Base-by-base conservation (phyloP, 352 stramenopile species). In the Phytophthora pini region DNA sequence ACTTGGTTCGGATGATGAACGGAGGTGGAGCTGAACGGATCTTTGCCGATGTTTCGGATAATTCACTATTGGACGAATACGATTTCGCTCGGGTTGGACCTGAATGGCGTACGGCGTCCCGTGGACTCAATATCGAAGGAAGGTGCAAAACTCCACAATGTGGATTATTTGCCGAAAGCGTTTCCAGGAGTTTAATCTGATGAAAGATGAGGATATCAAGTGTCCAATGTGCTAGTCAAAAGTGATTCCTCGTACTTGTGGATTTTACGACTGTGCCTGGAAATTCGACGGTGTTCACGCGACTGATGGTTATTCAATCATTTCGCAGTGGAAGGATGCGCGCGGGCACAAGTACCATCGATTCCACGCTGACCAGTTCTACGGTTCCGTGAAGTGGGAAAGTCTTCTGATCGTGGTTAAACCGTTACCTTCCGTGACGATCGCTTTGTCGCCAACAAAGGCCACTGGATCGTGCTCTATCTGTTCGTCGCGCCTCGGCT, bases 191-290 rank as follows among this genome's bases (percentile, higher is more conserved):
- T 65, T 80, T 54, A 77, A 80, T 39, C 47, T 80, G 15, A 20
- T 68, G 2, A 7, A 20, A 26, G 64, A 72, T 27, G 17, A 29
- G 2, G 24, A 39, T 12, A 27, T 56, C 1, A 22, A 13, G 10
- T 76, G 63, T 54, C 69, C 54, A 39, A 39, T 69, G 12, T 78
- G 73, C 17, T 6, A 32, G 12, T n/a, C 1, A 3, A 29, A 39
- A 1, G 53, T 82, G 5, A 53, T 60, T 3, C 65, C 70, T 5
- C 10, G 72, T 6, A 70, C 65, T 1, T 82, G 74, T 31, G 74
- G 70, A 0, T 74, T 79, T 34, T 77, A 79, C 32, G 58, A 74
- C 24, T 82, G 74, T 20, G 49, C 38, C 1, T 82, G 74, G 70
- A 61, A 66, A 31, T 82, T 55, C 52, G 73, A 81, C 15, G 73